Evolutionary conservation across 257 asterid species (phyloP).

Genomic region (Nicotiana undulata): DNA sequence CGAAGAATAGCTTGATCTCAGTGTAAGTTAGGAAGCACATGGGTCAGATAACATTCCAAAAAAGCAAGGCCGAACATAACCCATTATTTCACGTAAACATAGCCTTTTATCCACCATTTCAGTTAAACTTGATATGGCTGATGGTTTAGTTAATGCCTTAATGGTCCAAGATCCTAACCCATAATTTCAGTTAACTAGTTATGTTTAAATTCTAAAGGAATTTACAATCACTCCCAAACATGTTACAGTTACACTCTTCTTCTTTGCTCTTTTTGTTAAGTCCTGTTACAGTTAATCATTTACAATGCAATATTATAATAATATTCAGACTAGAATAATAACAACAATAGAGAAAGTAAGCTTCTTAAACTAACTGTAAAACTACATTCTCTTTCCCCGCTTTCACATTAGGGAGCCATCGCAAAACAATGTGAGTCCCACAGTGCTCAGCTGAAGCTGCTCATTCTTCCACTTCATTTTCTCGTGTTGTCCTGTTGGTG

Average conservation of each 20-base stretch:
- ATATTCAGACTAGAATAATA: not conserved
- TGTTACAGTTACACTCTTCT: not conserved
- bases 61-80: not conserved
- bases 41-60: not conserved
- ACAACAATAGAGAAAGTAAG: not conserved
- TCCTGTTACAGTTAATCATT: not conserved
- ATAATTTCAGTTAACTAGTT: not conserved
- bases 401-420: not conserved
- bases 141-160: not conserved
- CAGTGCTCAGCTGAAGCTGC: not conserved
- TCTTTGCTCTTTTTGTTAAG: too few species aligned
- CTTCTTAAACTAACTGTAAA: not conserved
- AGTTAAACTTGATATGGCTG: not conserved
- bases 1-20: not conserved
- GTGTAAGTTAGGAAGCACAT: not conserved
- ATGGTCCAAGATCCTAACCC: not conserved
- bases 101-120: not conserved
- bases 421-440: not conserved
- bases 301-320: not conserved
- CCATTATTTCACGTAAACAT: not conserved
- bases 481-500: not conserved
- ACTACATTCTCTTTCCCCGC: not conserved
- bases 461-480: not conserved
- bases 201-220: not conserved
- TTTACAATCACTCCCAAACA: not conserved